Percentiles rank a stretch among this genome's conserved stretches.
These are phyloP conservation scores for Candida schatavii DNA, from an alignment of 805 yeast species.

Conservation along the genomic window DNA sequence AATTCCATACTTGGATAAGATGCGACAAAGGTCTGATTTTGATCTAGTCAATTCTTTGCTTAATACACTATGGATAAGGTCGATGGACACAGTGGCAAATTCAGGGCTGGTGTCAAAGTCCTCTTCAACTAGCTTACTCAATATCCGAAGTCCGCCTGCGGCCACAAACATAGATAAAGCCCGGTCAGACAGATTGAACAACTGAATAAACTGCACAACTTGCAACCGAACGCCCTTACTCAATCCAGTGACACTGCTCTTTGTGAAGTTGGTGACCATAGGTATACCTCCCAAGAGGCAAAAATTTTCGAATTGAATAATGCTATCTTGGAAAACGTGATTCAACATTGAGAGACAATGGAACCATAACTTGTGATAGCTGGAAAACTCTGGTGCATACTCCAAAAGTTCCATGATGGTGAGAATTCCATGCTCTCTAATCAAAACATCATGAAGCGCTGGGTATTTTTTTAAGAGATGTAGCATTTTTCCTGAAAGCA, in stretches of 20 bases:
- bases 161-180: constrained; percentile 42
- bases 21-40: constrained; percentile 41
- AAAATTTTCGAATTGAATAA: constrained; percentile 37
- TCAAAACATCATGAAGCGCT: constrained; percentile 34
- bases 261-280: constrained; percentile 34
- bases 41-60: constrained; percentile 35
- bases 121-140: constrained; percentile 45
- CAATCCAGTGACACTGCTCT: constrained; percentile 16
- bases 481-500: constrained; percentile 36
- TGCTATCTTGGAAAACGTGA: constrained; percentile 26
- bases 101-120: constrained; percentile 39
- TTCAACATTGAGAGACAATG: constrained; percentile 35
- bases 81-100: constrained; percentile 36
- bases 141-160: constrained; percentile 44
- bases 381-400: constrained; percentile 30
- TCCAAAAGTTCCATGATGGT: constrained; percentile 39
- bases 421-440: constrained; percentile 42
- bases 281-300: constrained; percentile 46
- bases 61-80: constrained; percentile 33
- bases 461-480: constrained; percentile 39
- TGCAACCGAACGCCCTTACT: constrained; percentile 32
- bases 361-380: constrained; percentile 34
- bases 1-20: constrained; percentile 40
- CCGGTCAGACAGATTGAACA: constrained; percentile 29
- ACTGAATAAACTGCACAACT: constrained; percentile 34